phyloP scores from a whole-genome alignment of 2,329 filamentous ascomycete species.

The Xylaria arbuscula region DNA sequence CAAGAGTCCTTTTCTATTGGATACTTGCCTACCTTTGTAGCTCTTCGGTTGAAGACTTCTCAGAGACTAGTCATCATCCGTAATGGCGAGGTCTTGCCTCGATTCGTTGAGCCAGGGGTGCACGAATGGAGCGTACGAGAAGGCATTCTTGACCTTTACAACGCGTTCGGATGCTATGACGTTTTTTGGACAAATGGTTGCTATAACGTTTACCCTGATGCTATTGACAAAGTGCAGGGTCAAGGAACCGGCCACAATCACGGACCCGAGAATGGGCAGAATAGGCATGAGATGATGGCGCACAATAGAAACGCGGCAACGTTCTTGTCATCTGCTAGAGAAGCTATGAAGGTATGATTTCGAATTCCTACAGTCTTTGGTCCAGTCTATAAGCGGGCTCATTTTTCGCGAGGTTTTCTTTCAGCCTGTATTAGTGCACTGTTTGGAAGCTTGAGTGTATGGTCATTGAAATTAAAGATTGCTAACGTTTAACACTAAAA shows the following conservation, averaged over 20 bases:
- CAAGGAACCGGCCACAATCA: neutral
- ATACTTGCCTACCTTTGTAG: conserved; percentile 9
- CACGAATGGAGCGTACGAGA: conserved; percentile 32
- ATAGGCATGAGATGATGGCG: too few species aligned
- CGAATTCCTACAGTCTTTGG: neutral
- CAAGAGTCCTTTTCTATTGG: neutral
- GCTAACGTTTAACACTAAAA: conserved; percentile 10
- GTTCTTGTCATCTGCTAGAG: neutral
- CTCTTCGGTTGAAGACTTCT: conserved; percentile 13
- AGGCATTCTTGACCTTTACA: conserved; percentile 28
- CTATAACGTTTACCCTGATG: conserved; percentile 1
- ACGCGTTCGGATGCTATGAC: conserved; percentile 23
- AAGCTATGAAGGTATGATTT: conserved; percentile 23
- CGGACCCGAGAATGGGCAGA: neutral
- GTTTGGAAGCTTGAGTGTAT: neutral
- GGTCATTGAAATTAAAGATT: neutral
- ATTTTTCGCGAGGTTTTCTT: neutral
- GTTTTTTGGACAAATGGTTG: neutral
- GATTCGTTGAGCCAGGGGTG: conserved; percentile 25
- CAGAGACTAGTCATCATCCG: conserved; percentile 28
- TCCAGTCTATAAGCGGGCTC: too few species aligned
- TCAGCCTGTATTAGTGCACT: too few species aligned
- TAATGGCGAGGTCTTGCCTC: conserved; percentile 26
- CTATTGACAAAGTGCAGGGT: too few species aligned
- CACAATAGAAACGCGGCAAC: neutral